Conservation (phyloP, 495 filamentous ascomycete genomes). For the Penicilliopsis zonata region DNA sequence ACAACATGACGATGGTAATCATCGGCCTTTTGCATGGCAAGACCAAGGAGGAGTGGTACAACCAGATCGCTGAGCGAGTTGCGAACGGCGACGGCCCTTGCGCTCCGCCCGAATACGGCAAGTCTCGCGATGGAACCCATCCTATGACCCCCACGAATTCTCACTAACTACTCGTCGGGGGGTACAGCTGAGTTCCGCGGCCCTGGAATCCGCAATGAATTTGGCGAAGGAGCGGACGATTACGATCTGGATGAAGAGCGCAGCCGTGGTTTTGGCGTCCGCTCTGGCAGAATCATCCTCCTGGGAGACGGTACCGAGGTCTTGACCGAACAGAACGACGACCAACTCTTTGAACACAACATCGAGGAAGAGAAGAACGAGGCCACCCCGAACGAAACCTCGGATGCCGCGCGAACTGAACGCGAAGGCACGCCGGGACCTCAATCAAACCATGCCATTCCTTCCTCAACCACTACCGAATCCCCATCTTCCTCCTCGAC, state of each 20-base stretch:
- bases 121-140: conserved; percentile 44
- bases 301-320: conserved; percentile 90
- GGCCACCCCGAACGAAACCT: conserved; percentile 25
- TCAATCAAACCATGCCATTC: conserved; percentile 16
- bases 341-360: conserved; percentile 78
- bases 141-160: conserved; percentile 32
- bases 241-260: conserved; percentile 75
- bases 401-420: conserved; percentile 27
- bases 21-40: conserved; percentile 80
- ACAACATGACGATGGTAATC: conserved; percentile 98
- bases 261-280: conserved; percentile 46
- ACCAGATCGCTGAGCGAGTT: conserved; percentile 85
- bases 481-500: too few relatives aligned
- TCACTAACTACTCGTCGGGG: conserved; percentile 40
- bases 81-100: conserved; percentile 96
- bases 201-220: conserved; percentile 67
- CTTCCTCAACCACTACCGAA: conserved; percentile 9
- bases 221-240: conserved; percentile 85
- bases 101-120: conserved; percentile 99
- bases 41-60: conserved; percentile 96
- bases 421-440: conserved; percentile 51
- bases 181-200: conserved; percentile 89
- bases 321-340: conserved; percentile 72
- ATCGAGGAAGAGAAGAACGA: conserved; percentile 87
- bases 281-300: conserved; percentile 76